Base-by-base conservation (phyloP, 1,139 yeast species). In the Yamadazyma kanchanaburiensis region DNA sequence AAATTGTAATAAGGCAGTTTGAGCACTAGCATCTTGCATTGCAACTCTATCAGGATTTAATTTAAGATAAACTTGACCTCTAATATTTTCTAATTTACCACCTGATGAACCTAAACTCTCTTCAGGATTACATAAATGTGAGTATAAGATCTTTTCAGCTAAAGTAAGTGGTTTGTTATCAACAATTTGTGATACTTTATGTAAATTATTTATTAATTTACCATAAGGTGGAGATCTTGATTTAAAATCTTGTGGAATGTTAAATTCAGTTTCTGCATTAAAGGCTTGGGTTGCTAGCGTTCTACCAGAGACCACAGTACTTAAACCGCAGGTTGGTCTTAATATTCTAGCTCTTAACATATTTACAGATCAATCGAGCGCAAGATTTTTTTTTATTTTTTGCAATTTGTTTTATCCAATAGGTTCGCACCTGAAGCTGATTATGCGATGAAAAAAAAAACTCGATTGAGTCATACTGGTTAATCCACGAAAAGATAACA, bases 1-100 rank as follows among this genome's bases (percentile, higher is more conserved):
- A 60, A 91, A 91, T 62, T 91, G 98, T 42, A 91, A 66, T 42
- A 91, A 67, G 2, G 98, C 98, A 85, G 89, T 91, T 63, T 91
- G 98, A 2, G 98, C 98, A 15, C 95, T 84, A 1, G 98, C 98
- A 64, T 91, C 98, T 66, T 91, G 98, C 96, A 89, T 89, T 15
- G 98, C 98, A 13, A 91, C 98, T 50, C 98, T 75, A 56, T 91
- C 98, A n/a, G 98, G 98, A 53, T 80, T 75, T 47, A 91, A 71
- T 66, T 91, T 91, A 54, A 91, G 74, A 56, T 91, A 91, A 37
- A 85, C 77, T 38, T 75, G 58, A 30, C 98, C 98, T 49, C 98
- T 75, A 42, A 89, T 74, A 37, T 77, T 70, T 28, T 66, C 52
- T 7, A 76, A 60, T 36, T 66, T 58, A 15, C 77, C 74, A 23